Evolutionary conservation across 208 protist species (phyloP), one percentile per base, ranked within the genome.

Genomic region (Acanthamoeba sp.): DNA sequence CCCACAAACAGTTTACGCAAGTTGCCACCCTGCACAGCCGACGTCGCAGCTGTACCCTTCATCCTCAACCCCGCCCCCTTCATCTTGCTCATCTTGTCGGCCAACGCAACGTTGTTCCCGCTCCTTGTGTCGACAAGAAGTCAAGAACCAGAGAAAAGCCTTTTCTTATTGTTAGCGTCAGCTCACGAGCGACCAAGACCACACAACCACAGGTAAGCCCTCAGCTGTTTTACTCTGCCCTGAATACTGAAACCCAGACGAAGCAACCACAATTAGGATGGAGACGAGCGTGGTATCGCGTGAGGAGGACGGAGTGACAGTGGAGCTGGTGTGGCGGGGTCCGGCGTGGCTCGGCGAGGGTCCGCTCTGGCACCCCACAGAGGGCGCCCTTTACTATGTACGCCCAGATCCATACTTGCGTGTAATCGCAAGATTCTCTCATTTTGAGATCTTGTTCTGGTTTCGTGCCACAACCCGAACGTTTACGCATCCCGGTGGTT

Each of bases 311-410:
- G 78, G 78, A 34, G 78, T 87, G 40, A 87, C 78, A 24, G 45
- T 87, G 45, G 78, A 87, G 45, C 78, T 87, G 24, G 78, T 87
- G 78, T 87, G 78, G 78, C 78, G 78, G 14, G 78, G 78, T 42
- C 78, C 78, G 7, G 45, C 45, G n/a, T 87, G 78, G 78, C 45
- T 87, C 16, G 78, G 78, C 24, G 78, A 87, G 32, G 78, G 78
- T 14, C 78, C 78, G 0, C 78, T 87, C 45, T 87, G 78, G 78
- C 78, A 87, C 78, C 78, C 78, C 18, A n/a, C 20, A 3, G 78
- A 87, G 29, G 78, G 45, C 14, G 78, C 78, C 16, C 45, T 87
- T n/a, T 87, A 87, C 42, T 87, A 27, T 2, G 78, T 87, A 87
- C 78, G 78, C n/a, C n/a, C n/a, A n/a, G n/a, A n/a, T n/a, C n/a